Conservation (phyloP, 2,329 filamentous ascomycete genomes). For the Curvularia spicifera region DNA sequence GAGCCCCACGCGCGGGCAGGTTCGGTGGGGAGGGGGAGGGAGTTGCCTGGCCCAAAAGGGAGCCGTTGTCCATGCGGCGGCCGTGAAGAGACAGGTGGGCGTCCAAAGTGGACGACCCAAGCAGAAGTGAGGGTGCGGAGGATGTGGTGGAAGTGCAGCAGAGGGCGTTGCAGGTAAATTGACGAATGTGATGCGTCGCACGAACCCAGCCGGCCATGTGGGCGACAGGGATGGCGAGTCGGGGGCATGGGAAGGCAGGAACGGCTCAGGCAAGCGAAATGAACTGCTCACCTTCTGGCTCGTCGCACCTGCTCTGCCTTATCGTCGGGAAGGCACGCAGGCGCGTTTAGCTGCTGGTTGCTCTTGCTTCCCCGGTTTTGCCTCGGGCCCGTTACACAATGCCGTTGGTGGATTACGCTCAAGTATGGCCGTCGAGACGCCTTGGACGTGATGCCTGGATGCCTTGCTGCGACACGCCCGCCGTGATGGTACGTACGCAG, state of each 20-base stretch:
- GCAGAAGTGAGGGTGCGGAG: slow-evolving; percentile 10
- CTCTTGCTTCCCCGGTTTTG: neutral
- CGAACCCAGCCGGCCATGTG: slow-evolving; percentile 42
- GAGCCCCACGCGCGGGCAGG: slow-evolving; percentile 31
- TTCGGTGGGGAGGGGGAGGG: slow-evolving; percentile 33
- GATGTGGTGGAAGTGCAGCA: slow-evolving; percentile 31
- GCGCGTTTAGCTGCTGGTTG: neutral
- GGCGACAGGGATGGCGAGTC: slow-evolving; percentile 36
- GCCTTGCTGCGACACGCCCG: neutral
- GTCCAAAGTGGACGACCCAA: slow-evolving; percentile 12
- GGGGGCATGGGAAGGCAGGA: slow-evolving; percentile 7
- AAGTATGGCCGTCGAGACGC: too few species aligned
- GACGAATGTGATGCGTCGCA: slow-evolving; percentile 35
- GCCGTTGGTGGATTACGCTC: neutral
- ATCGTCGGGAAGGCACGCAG: slow-evolving; percentile 14
- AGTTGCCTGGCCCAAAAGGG: slow-evolving; percentile 32
- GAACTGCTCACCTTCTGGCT: slow-evolving; percentile 41
- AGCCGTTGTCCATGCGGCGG: slow-evolving; percentile 15
- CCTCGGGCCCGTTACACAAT: slow-evolving; percentile 10
- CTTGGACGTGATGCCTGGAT: neutral
- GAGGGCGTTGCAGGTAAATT: slow-evolving; percentile 41
- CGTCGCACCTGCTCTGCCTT: slow-evolving; percentile 24
- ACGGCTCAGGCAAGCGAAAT: slow-evolving; percentile 41
- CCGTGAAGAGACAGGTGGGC: slow-evolving; percentile 8
- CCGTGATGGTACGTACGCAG: neutral